Evolutionary conservation across 768 basidiomycete genomes (phyloP).

Genomic region (Krasilnikovozyma curviuscula): DNA sequence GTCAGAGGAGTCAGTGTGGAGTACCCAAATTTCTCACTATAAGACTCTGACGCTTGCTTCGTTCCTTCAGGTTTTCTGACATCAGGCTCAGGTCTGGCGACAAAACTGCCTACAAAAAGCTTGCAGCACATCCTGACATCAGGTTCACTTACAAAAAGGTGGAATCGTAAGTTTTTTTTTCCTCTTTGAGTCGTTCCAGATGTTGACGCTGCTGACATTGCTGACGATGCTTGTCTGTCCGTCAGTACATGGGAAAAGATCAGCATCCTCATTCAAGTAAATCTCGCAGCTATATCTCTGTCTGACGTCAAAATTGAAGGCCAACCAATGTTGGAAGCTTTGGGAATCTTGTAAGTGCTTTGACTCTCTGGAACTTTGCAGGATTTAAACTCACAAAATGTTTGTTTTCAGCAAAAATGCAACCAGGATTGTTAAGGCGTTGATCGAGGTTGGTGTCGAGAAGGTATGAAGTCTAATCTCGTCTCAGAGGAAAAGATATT

Average conservation of each 20-base stretch:
- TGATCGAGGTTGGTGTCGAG: conserved; percentile 5
- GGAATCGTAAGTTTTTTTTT: not conserved
- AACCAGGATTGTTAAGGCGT: conserved; percentile 1
- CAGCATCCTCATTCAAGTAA: conserved; percentile 5
- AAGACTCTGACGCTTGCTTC: not conserved
- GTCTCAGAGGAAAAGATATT: not conserved
- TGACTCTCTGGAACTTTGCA: not conserved
- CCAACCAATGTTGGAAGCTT: not conserved
- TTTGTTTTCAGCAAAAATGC: not conserved
- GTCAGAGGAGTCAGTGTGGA: conserved; percentile 10
- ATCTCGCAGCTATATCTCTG: not conserved
- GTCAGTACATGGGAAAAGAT: conserved; percentile 5
- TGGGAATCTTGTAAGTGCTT: conserved; percentile 4
- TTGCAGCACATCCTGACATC: not conserved
- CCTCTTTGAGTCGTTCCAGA: not conserved
- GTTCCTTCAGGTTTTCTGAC: conserved; percentile 1
- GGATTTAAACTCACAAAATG: not conserved
- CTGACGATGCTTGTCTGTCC: not conserved
- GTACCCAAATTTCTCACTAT: not conserved
- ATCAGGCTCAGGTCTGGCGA: conserved; percentile 4
- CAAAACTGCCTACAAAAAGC: conserved; percentile 1
- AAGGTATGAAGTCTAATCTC: not conserved
- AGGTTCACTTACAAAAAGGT: conserved; percentile 4
- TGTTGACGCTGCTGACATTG: not conserved
- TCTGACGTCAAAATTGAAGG: conserved; percentile 1